Base-by-base conservation (phyloP, 305 asterid species). In the Fraxinus greggii region DNA sequence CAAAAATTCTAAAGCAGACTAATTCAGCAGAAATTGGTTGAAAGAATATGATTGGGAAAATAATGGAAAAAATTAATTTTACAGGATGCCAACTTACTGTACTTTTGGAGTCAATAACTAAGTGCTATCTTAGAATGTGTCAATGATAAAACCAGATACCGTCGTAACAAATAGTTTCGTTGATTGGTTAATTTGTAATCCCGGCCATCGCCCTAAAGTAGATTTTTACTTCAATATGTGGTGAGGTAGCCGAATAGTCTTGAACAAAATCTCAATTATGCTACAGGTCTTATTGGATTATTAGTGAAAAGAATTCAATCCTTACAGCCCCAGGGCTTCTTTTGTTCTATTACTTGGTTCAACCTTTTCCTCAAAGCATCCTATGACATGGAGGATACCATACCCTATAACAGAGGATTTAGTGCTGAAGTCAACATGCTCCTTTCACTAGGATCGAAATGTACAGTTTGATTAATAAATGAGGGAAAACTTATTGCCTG, bases 1-100 rank as follows among this genome's bases (percentile, higher is more conserved):
- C 81, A 78, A 61, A 35, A 56, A 78, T 78, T 78, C 81, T 35
- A 78, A 33, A 33, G 24, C 56, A 59, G 31, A 78, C 19, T n/a
- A 48, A 3, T 23, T 33, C 28, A 76, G 42, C 26, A 28, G 72
- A 48, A 38, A 75, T 48, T 54, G 69, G 70, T 61, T 6, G 69
- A 42, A 26, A 51, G 73, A 21, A 77, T 10, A 78, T 78, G 56
- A 59, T 78, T 78, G 59, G 5, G 15, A 31, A 78, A 78, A 56
- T 78, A 59, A 78, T 78, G 73, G 24, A 1, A 59, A 9, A 59
- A n/a, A 0, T 35, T 56, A 77, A 73, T 77, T 77, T 5, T 10
- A 24, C 5, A 65, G 0, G 13, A 5, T 28, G n/a, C 28, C 28
- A 5, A 59, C 1, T 69, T 69, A 69, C 40, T 13, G 10, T 69